phyloP scores from a whole-genome alignment of 371 early-diverging fungal species.

The Coemansia sp. region DNA sequence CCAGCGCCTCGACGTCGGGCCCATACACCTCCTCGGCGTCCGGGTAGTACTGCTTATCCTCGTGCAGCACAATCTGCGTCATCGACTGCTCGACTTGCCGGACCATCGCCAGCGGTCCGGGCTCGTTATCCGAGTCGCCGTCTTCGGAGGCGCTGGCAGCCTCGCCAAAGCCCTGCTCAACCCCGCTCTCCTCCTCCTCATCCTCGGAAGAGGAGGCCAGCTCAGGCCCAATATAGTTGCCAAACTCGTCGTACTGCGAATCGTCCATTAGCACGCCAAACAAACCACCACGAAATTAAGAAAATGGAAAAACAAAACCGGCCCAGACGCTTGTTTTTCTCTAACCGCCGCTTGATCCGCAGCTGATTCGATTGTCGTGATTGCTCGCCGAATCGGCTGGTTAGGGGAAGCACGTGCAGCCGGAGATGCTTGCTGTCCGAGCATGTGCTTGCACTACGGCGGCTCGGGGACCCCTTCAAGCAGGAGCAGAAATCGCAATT shows the following conservation, averaged over 20 bases:
- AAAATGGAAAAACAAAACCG: conserved; percentile 3
- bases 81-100: conserved; percentile 44
- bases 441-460: no score
- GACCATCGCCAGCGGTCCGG: conserved; percentile 20
- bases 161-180: conserved; percentile 50
- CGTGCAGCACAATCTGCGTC: conserved; percentile 89
- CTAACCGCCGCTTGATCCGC: no score
- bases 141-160: conserved; percentile 14
- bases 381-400: no score
- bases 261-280: conserved; percentile 64
- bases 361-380: no score
- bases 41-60: conserved; percentile 97
- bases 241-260: conserved; percentile 92
- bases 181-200: conserved; percentile 33
- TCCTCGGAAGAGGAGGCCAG: conserved; percentile 62
- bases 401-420: no score
- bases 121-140: conserved; percentile 8
- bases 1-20: conserved; percentile 89
- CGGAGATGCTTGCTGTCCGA: no score
- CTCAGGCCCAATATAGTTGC: conserved; percentile 97
- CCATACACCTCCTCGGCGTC: conserved; percentile 97
- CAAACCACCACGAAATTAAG: not conserved
- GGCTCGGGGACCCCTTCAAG: no score
- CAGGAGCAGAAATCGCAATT: no score
- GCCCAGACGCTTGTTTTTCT: not conserved